A percentile compares a stretch with the other conserved stretches of the same genome.
Conservation (phyloP, 768 basidiomycete genomes). For the Auricularia sp. region DNA sequence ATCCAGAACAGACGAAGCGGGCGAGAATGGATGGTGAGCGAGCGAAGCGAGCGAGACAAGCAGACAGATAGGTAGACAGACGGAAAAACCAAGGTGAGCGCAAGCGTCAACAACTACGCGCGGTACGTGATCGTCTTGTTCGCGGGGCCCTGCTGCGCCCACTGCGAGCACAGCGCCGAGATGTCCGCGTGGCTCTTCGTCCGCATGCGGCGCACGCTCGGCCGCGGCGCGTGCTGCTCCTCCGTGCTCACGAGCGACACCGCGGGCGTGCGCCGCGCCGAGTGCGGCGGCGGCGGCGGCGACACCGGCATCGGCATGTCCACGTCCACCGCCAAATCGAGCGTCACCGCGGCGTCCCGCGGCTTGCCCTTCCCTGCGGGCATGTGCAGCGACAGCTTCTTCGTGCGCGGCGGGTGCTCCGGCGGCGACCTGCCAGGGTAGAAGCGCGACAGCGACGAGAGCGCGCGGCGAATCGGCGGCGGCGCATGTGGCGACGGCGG, state of each 20-base stretch:
- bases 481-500: neutral
- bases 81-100: no score
- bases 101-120: neutral
- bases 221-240: slow-evolving; percentile 31
- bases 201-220: slow-evolving; percentile 34
- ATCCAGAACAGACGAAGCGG: no score
- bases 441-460: neutral
- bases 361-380: slow-evolving; percentile 9
- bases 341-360: slow-evolving; percentile 16
- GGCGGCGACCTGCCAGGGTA: neutral
- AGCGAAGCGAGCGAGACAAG: no score
- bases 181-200: slow-evolving; percentile 49
- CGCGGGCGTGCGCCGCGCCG: slow-evolving; percentile 9
- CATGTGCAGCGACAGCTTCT: neutral
- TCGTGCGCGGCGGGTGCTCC: neutral
- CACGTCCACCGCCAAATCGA: slow-evolving; percentile 21
- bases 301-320: neutral
- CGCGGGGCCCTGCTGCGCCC: slow-evolving; percentile 48
- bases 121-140: slow-evolving; percentile 41
- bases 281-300: slow-evolving; percentile 6
- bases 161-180: slow-evolving; percentile 47
- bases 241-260: neutral
- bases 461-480: neutral
- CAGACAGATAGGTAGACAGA: no score
- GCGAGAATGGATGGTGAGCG: no score